Conservation (phyloP, 495 filamentous ascomycete species). For the Neurospora intermedia region DNA sequence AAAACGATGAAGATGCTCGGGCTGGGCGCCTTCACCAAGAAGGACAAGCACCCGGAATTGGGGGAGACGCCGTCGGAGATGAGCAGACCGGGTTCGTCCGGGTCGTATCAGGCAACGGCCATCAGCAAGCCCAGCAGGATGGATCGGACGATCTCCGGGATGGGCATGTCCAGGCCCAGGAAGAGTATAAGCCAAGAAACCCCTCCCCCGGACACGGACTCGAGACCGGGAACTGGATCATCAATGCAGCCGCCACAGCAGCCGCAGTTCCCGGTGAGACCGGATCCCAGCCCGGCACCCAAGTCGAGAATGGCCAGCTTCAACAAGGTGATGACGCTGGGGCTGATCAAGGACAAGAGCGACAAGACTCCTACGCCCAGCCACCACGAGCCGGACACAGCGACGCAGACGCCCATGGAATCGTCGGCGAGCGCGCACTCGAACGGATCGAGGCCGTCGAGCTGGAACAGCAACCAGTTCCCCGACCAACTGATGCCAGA, state of each 20-base stretch:
- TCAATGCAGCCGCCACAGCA: background rate
- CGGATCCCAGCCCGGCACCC: background rate
- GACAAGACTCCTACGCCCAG: background rate
- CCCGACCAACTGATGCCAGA: background rate
- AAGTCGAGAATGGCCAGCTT: background rate
- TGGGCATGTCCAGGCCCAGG: background rate
- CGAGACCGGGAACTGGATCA: background rate
- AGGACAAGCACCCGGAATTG: background rate
- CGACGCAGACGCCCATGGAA: background rate
- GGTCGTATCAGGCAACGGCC: background rate
- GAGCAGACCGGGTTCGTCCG: background rate
- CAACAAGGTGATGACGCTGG: background rate
- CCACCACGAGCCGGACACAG: background rate
- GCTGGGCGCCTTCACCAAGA: background rate
- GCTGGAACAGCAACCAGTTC: background rate
- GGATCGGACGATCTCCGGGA: background rate
- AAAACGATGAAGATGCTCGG: background rate
- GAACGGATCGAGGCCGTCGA: background rate
- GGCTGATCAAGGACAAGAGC: background rate
- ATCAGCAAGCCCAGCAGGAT: background rate
- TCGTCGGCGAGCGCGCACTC: background rate
- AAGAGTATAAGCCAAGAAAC: background rate
- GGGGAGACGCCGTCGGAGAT: background rate
- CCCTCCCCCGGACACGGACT: background rate
- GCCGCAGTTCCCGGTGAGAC: background rate